Base-by-base conservation (phyloP, 2,329 filamentous ascomycete genomes). In the Knufia petricola region DNA sequence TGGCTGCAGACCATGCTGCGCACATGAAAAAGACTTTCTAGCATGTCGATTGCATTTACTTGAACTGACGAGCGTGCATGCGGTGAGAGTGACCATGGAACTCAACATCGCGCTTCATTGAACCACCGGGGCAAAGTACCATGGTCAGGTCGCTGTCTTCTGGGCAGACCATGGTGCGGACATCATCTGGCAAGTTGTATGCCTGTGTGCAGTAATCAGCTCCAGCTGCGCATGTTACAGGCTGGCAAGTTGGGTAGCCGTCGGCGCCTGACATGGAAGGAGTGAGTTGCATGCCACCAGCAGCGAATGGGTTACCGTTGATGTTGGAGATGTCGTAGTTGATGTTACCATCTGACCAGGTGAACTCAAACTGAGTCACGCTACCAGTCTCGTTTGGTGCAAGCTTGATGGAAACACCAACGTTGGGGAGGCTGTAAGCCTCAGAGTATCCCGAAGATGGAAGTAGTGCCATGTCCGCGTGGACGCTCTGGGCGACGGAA, bases 261-360 rank as follows among this genome's bases (percentile, higher is more conserved):
- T 52, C 37, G 36, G 57, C 56, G 32, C 50, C 51, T 30, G 51
- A 40, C 50, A 50, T 54, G 15, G 56, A 59, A 10, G 56, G 56
- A 8, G 54, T 51, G 15, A 59, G 34, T 24, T 48, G 32, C 53
- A 59, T 56, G 32, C 56, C 56, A 30, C 52, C 49, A 37, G 43
- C 62, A 1, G 58, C 57, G 55, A 71, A 71, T 8, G 68, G 60
- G 49, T 68, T 64, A 2, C 68, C 68, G 42, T 66, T 66, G 47
- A 71, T 67, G 58, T 67, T 64, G 3, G 63, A 66, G 49, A 72
- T 56, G 46, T 70, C 68, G 48, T 71, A 71, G 56, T 63, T 68
- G 50, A 68, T 57, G 36, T 60, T 56, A 40, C 55, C 58, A 34
- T 61, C 59, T 46, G 64, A 61, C 44, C 69, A 59, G 26, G 63